Base-by-base conservation (phyloP, 768 basidiomycete genomes). In the Hysterangium stoloniferum region DNA sequence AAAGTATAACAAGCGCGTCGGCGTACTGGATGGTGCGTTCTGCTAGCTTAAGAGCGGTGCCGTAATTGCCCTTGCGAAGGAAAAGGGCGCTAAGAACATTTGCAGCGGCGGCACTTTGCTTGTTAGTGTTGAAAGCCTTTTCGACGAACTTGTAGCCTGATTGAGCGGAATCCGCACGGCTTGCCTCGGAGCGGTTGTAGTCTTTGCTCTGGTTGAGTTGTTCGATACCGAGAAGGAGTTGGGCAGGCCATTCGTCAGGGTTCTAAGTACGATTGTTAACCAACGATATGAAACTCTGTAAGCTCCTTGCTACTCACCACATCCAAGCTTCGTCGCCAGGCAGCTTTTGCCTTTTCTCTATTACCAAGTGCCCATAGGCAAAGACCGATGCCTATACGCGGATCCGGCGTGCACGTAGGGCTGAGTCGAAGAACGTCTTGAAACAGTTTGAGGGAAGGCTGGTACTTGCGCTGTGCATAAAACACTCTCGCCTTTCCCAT, bases 21-120 rank as follows among this genome's bases (percentile, higher is more conserved):
- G 94, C 86, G 60, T 88, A 96, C 62, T 97, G 93, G 34, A 98
- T 82, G 0, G 93, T 86, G 45, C 93, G 79, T 60, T 98, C 96
- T 20, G 92, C 93, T 17, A 98, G 71, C 71, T 98, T 99, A 37
- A 95, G 64, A 0, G 92, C 90, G 82, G 92, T 49, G 1, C 38
- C 70, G 38, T 75, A 68, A 44, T 82, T 78, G 2, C 80, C 80
- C 61, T 85, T 88, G 40, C 80, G 75, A 19, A 93, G 66, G 58
- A 92, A 82, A 24, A 92, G 66, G 56, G 87, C 85, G 52, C 85
- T 88, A 1, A 94, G 67, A 2, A 86, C 88, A 53, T 88, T 89
- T 0, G 90, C 86, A 0, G 89, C 88, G 0, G 86, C 81, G 0
- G 88, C 88, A 60, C 77, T 75, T 60, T 86, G 80, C 58, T 86